Evolutionary conservation across 345 rosid species (phyloP).

Genomic region (Bruguiera sexangula): DNA sequence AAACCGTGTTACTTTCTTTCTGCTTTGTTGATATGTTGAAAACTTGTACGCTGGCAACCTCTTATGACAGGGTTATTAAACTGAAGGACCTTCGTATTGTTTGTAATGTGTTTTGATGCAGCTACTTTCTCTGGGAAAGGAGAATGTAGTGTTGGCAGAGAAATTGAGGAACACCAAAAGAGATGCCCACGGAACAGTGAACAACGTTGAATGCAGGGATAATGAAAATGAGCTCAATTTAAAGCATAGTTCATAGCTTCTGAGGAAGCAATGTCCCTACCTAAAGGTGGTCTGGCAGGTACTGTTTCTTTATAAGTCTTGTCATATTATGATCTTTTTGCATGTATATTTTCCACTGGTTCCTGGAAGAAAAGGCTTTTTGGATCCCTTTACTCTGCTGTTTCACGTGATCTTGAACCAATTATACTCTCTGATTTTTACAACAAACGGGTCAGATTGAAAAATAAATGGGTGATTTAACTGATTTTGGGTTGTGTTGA

Average conservation of each 20-base stretch:
- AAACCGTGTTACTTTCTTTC: too few species aligned
- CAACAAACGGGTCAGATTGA: too few species aligned
- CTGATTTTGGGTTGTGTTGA: too few species aligned
- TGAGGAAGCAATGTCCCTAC: constrained; percentile 31
- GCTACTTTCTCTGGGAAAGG: constrained; percentile 50
- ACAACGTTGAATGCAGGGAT: constrained; percentile 24
- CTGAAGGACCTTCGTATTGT: constrained; percentile 1
- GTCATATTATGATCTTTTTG: too few species aligned
- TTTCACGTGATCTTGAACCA: too few species aligned
- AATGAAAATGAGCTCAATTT: constrained; percentile 22
- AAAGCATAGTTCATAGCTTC: constrained; percentile 27
- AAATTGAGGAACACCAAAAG: constrained; percentile 36
- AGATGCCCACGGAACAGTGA: constrained; percentile 13
- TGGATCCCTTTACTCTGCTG: too few species aligned
- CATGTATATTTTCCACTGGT: too few species aligned
- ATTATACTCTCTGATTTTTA: too few species aligned
- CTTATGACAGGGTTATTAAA: not conserved
- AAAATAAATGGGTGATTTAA: too few species aligned
- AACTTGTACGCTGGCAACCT: not conserved
- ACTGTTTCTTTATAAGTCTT: constrained; percentile 5
- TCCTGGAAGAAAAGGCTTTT: too few species aligned
- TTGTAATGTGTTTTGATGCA: constrained; percentile 35
- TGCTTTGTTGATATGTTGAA: too few species aligned
- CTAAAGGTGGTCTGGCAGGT: constrained; percentile 56
- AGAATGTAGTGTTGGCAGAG: constrained; percentile 46